Evolutionary conservation across 75 land plant species (phyloP).

Genomic region (Adiantum capillusveneris): DNA sequence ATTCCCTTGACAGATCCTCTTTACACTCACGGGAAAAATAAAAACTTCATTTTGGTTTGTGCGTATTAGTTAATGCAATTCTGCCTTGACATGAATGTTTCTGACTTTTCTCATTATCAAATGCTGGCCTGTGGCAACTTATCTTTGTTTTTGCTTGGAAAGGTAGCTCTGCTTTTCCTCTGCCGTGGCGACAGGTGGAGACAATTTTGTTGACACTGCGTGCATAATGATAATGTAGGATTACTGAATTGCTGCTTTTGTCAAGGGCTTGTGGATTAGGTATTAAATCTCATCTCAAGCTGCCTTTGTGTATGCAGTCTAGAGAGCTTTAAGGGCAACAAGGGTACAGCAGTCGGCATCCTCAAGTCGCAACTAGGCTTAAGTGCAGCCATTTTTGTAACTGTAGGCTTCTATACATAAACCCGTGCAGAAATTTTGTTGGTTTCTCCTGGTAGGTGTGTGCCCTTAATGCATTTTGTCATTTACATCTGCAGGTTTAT

Average conservation of each 20-base stretch:
- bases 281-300: too few relatives aligned
- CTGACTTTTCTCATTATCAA: too few relatives aligned
- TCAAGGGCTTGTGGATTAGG: too few relatives aligned
- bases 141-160: slow-evolving; percentile 10
- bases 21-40: slow-evolving; percentile 19
- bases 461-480: neutral
- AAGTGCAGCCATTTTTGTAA: slow-evolving; percentile 50
- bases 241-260: too few relatives aligned
- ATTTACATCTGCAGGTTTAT: slow-evolving; percentile 33
- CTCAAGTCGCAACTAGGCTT: slow-evolving; percentile 39
- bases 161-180: slow-evolving; percentile 30
- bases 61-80: too few relatives aligned
- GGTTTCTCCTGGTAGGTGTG: neutral
- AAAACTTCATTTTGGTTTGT: slow-evolving; percentile 31
- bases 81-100: too few relatives aligned
- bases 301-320: slow-evolving; percentile 17
- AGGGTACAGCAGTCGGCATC: slow-evolving; percentile 42
- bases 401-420: slow-evolving; percentile 22
- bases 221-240: slow-evolving; percentile 36
- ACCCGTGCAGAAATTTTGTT: neutral
- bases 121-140: neutral
- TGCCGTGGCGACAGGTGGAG: slow-evolving; percentile 36
- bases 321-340: slow-evolving; percentile 26
- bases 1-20: slow-evolving; percentile 12
- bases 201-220: slow-evolving; percentile 39